These are phyloP conservation scores for Rubroboletus satanas DNA, from an alignment of 768 basidiomycete genomes.

Conservation along the genomic window DNA sequence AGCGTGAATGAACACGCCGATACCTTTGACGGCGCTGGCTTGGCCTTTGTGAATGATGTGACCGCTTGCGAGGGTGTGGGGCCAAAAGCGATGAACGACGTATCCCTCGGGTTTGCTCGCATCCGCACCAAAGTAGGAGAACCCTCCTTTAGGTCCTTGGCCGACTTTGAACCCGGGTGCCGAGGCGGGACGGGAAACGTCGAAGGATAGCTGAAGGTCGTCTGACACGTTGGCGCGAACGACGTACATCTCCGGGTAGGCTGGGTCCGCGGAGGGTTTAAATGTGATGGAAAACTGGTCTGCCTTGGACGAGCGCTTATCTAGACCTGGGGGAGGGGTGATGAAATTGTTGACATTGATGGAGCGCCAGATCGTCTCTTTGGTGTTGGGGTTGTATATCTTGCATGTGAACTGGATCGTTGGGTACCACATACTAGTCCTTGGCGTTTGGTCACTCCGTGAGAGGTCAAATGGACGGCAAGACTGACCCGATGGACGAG, in stretches of 20 bases:
- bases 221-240: conserved; percentile 75
- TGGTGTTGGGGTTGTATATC: conserved; percentile 72
- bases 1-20: conserved; percentile 89
- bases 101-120: conserved; percentile 70
- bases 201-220: conserved; percentile 78
- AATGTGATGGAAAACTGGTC: conserved; percentile 79
- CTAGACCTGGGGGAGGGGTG: conserved; percentile 68
- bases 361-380: conserved; percentile 79
- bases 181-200: conserved; percentile 62
- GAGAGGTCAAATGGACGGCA: conserved; percentile 1
- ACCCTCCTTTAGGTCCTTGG: conserved; percentile 81
- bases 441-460: conserved; percentile 9
- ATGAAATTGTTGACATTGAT: conserved; percentile 79
- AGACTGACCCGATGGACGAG: conserved; percentile 79
- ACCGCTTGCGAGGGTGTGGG: conserved; percentile 59
- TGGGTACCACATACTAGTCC: conserved; percentile 81
- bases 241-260: conserved; percentile 72
- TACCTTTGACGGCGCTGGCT: conserved; percentile 52
- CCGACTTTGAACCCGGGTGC: conserved; percentile 91
- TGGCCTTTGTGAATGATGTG: conserved; percentile 64
- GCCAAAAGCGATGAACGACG: conserved; percentile 92
- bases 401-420: conserved; percentile 94
- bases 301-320: conserved; percentile 83
- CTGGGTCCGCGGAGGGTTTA: conserved; percentile 50
- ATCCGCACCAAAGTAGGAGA: conserved; percentile 81